phyloP scores from a whole-genome alignment of 2,329 filamentous ascomycete species.

The Ambrosiella xylebori region DNA sequence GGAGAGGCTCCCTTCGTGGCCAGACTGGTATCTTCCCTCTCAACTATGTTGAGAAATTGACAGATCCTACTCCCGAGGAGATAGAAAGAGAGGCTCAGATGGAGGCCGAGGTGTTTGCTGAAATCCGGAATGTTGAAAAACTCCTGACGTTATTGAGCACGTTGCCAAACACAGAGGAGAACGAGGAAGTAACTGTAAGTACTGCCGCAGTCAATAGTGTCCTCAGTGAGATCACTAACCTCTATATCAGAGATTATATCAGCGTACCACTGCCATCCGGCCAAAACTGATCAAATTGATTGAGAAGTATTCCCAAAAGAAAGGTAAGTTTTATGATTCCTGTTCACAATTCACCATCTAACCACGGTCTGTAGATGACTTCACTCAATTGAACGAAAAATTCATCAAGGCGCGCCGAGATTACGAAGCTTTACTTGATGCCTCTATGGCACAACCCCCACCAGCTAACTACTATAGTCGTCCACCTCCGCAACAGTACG shows the following conservation, averaged over 20 bases:
- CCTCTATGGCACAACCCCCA: conserved; percentile 88
- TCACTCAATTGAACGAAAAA: conserved; percentile 96
- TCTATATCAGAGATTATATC: conserved; percentile 50
- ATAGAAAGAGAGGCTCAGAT: conserved; percentile 90
- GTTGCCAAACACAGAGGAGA: conserved; percentile 69
- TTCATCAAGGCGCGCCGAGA: conserved; percentile 97
- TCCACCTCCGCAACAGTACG: conserved; percentile 31
- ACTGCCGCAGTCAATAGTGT: neutral
- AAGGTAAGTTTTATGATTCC: conserved; percentile 39
- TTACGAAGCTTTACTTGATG: conserved; percentile 89
- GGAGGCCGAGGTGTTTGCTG: conserved; percentile 55
- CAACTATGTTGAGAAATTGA: conserved; percentile 95
- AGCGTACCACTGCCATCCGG: conserved; percentile 82
- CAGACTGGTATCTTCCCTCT: conserved; percentile 96
- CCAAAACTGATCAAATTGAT: conserved; percentile 97
- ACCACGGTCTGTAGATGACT: conserved; percentile 52
- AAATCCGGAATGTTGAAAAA: conserved; percentile 48
- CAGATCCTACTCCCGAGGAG: conserved; percentile 87
- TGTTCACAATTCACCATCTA: neutral
- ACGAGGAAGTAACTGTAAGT: conserved; percentile 81
- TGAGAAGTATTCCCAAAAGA: conserved; percentile 98
- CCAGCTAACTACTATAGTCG: conserved; percentile 50
- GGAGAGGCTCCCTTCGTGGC: conserved; percentile 85
- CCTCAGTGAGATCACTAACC: conserved; percentile 3
- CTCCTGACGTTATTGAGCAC: conserved; percentile 81